Evolutionary conservation across 805 yeast species (phyloP).

Genomic region (Hanseniaspora singularis): DNA sequence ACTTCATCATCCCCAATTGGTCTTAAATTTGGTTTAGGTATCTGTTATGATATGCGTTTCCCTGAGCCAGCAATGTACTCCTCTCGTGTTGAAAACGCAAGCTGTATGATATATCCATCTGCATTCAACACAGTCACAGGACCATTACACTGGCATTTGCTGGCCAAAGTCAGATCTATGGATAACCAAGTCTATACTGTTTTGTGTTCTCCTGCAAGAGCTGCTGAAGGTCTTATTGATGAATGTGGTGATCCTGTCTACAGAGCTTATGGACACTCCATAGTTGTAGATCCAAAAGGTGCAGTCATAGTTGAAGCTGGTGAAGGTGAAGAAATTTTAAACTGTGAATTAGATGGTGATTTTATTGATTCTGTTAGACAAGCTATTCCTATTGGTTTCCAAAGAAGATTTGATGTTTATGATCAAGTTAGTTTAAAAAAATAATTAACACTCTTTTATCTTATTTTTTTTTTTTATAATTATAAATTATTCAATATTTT

Average conservation of each 20-base stretch:
- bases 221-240: conserved; percentile 30
- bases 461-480: not conserved
- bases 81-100: conserved; percentile 50
- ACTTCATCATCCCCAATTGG: conserved; percentile 1
- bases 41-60: conserved; percentile 70
- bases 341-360: conserved; percentile 59
- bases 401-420: conserved; percentile 57
- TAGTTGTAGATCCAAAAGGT: conserved; percentile 54
- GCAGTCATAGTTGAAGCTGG: conserved; percentile 59
- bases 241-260: conserved; percentile 32
- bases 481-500: not conserved
- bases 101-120: conserved; percentile 72
- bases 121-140: conserved; percentile 80
- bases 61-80: conserved; percentile 65
- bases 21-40: conserved; percentile 70
- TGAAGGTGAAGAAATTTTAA: conserved; percentile 62
- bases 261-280: conserved; percentile 57
- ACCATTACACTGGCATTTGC: conserved; percentile 69
- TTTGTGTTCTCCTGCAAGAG: conserved; percentile 82
- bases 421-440: conserved; percentile 23
- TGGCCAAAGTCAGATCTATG: conserved; percentile 61
- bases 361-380: conserved; percentile 44
- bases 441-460: not conserved
- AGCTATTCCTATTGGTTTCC: conserved; percentile 57
- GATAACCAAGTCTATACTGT: conserved; percentile 65